Conservation (phyloP, 108 stramenopile species). For the Stephanodiscus triporus region DNA sequence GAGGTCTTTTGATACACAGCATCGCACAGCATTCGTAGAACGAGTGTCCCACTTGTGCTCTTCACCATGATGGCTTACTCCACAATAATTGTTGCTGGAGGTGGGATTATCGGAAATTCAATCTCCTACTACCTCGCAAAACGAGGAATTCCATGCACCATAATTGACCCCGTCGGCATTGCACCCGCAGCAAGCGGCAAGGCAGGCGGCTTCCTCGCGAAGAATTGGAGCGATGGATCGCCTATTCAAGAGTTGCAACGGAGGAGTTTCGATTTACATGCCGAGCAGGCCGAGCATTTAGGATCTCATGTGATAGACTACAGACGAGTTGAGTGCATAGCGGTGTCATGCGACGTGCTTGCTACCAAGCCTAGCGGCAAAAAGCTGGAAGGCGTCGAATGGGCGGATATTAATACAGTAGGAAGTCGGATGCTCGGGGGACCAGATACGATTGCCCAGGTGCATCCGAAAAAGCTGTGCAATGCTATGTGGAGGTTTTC, state of each 20-base stretch:
- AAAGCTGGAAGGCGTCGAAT: conserved; percentile 52
- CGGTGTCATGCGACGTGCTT: conserved; percentile 45
- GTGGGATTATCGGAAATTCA: conserved; percentile 65
- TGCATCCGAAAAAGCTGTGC: conserved; percentile 65
- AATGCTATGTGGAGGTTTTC: conserved; percentile 53
- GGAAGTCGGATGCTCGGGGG: conserved; percentile 45
- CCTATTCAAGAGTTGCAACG: conserved; percentile 55
- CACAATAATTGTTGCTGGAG: conserved; percentile 69
- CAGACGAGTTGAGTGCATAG: conserved; percentile 56
- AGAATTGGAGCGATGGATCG: conserved; percentile 68
- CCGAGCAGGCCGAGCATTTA: conserved; percentile 65
- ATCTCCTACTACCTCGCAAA: conserved; percentile 66
- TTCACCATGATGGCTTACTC: conserved; percentile 36
- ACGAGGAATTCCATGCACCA: conserved; percentile 22
- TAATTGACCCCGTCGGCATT: conserved; percentile 66
- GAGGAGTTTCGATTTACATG: conserved; percentile 69
- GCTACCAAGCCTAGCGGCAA: conserved; percentile 37
- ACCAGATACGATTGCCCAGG: conserved; percentile 70
- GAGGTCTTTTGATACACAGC: no score
- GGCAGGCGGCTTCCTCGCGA: conserved; percentile 84
- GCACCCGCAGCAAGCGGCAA: conserved; percentile 74
- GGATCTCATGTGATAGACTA: conserved; percentile 49
- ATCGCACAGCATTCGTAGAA: no score
- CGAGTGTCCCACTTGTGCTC: not conserved
- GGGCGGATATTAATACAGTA: conserved; percentile 57